Evolutionary conservation across 1,284 basidiomycete species (phyloP).

Genomic region (Naganishia sp.): DNA sequence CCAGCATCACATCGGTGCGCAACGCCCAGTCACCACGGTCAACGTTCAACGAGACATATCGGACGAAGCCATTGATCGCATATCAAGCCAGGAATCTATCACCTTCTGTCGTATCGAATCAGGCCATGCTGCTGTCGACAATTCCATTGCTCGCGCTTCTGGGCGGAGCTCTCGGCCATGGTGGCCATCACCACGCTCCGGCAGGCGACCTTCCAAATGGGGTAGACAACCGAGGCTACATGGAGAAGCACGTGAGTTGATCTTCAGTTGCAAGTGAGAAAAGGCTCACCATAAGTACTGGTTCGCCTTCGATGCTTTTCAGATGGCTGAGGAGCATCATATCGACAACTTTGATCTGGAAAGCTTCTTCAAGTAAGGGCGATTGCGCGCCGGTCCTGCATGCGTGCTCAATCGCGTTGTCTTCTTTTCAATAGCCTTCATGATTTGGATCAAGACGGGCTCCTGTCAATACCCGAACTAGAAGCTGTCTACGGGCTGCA

Average conservation of each 20-base stretch:
- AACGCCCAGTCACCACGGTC: no score
- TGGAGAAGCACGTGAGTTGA: conserved; percentile 32
- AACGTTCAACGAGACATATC: no score
- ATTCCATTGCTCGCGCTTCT: conserved; percentile 10
- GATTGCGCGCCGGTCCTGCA: not conserved
- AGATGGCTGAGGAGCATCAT: conserved; percentile 55
- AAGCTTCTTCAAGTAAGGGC: conserved; percentile 49
- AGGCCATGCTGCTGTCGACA: not conserved
- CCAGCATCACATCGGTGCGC: no score
- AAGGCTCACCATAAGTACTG: not conserved
- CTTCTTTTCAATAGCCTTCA: conserved; percentile 66
- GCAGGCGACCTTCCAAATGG: conserved; percentile 11
- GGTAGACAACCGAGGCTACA: conserved; percentile 29
- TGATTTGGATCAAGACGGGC: conserved; percentile 78
- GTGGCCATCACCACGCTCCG: conserved; percentile 15
- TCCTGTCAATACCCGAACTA: conserved; percentile 77
- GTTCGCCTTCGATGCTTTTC: not conserved
- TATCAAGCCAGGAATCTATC: no score
- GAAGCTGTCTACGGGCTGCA: conserved; percentile 93
- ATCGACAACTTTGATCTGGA: conserved; percentile 53
- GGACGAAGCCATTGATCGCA: no score
- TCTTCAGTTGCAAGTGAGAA: not conserved
- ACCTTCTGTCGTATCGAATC: no score
- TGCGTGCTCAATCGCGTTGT: conserved; percentile 2
- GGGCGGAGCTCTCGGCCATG: conserved; percentile 7